Percentiles rank a stretch among this genome's conserved stretches.
phyloP scores from a whole-genome alignment of 139 green algal species.

The Chlorella ohadii region DNA sequence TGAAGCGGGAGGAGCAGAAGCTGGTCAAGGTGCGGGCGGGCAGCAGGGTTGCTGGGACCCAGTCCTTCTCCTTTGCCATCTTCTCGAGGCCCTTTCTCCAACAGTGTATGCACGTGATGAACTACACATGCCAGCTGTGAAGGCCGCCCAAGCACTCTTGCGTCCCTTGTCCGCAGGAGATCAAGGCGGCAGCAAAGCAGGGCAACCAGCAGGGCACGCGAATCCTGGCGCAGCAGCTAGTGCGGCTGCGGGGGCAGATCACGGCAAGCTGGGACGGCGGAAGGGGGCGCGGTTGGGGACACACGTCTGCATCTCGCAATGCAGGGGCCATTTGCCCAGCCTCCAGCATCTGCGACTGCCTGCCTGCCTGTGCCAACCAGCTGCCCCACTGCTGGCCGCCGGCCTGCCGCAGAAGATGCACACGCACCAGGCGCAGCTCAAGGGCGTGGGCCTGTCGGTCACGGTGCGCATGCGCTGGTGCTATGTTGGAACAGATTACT shows the following conservation, averaged over 20 bases:
- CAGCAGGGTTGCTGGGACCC: no score
- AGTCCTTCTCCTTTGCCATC: no score
- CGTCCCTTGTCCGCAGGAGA: not conserved
- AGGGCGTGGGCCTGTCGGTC: constrained; percentile 50
- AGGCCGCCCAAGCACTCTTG: not conserved
- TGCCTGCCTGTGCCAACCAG: no score
- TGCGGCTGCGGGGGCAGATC: constrained; percentile 65
- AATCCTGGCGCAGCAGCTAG: constrained; percentile 69
- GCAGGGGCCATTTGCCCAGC: no score
- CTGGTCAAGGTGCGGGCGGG: constrained; percentile 13
- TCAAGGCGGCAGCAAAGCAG: constrained; percentile 32
- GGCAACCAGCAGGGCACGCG: constrained; percentile 50
- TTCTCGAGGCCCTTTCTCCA: no score
- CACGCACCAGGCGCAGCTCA: constrained; percentile 59
- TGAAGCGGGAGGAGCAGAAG: constrained; percentile 34
- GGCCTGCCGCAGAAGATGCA: constrained; percentile 49
- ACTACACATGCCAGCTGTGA: no score
- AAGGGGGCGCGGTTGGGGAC: no score
- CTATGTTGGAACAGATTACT: no score
- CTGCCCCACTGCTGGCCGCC: no score
- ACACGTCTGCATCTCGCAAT: no score
- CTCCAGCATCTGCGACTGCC: no score
- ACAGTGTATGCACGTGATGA: no score
- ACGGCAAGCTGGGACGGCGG: not conserved
- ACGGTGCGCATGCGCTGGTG: not conserved